Base-by-base conservation (phyloP, 2,329 filamentous ascomycete genomes). In the Fusarium domesticum region DNA sequence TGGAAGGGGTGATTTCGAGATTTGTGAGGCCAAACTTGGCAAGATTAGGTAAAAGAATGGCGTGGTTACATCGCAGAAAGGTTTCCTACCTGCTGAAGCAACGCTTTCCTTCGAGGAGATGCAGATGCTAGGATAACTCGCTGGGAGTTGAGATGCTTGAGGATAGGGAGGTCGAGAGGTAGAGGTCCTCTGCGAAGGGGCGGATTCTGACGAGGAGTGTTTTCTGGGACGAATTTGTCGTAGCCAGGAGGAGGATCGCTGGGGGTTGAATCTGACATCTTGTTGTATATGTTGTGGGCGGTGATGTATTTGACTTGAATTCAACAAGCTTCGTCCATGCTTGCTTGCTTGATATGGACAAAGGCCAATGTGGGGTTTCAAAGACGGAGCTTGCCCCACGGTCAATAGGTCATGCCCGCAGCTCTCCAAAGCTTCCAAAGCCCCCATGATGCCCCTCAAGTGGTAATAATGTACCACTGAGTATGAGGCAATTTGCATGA, bases 81-180 rank as follows among this genome's bases (percentile, higher is more conserved):
- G 12, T 19, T 14, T 18, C 50, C 35, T 66, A 86, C 82, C 69
- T 85, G 84, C 38, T 81, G 80, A 33, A 98, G 80, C 8, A 98
- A 81, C 52, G 88, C 84, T 66, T 84, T 87, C 42, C 93, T 80
- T 35, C 93, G 79, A 0, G 93, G 93, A 2, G 91, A 96, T 16
- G 87, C 83, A 3, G 91, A 96, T 40, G 93, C 93, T 19, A 98
- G 84, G 56, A 98, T 87, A 6, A 96, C 83, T 53, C 92, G 79
- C 66, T 87, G 89, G 42, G 79, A 79, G 61, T 86, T 83, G 53
- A 98, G 80, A 60, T 84, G 75, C 58, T 80, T 80, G 47, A 98
- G 73, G 43, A 90, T 84, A 14, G 92, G 91, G 15, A 97, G 77
- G 49, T 89, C 78, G 50, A 97, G 80, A 2, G 87, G 87, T 34